Percentiles rank a stretch among this genome's conserved stretches.
phyloP scores from a whole-genome alignment of 2,329 filamentous ascomycete genomes.

The Zymoseptoria crescenta region DNA sequence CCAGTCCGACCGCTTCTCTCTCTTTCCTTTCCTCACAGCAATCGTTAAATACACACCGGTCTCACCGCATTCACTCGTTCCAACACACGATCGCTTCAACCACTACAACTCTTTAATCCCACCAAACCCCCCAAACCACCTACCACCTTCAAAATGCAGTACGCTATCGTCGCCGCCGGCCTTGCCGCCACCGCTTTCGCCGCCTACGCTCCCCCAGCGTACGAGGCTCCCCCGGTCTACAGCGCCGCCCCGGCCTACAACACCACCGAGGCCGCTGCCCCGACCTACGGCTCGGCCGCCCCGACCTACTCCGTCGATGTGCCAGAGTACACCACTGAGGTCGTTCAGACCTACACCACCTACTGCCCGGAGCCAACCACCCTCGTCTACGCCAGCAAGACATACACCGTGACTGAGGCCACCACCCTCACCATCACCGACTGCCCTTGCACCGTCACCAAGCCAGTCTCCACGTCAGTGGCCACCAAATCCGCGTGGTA shows the following conservation, averaged over 20 bases:
- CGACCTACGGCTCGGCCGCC: constrained; percentile 51
- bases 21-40: neutral
- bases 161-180: neutral
- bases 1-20: neutral
- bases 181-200: neutral
- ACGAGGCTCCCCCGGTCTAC: neutral
- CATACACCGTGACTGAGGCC: constrained; percentile 19
- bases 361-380: constrained; percentile 17
- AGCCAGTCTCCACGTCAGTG: constrained; percentile 19
- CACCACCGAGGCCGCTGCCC: neutral
- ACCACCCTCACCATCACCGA: constrained; percentile 22
- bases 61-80: neutral
- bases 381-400: constrained; percentile 14
- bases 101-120: neutral
- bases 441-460: constrained; percentile 22
- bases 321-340: constrained; percentile 15
- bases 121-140: neutral
- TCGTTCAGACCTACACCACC: constrained; percentile 13
- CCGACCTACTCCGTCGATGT: constrained; percentile 50
- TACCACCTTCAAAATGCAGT: neutral
- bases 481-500: constrained; percentile 17
- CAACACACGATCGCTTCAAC: neutral
- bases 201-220: neutral
- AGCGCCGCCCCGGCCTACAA: neutral
- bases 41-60: neutral